A percentile compares a stretch with the other conserved stretches of the same genome.
phyloP scores from a whole-genome alignment of 2,329 filamentous ascomycete genomes.

The Dactylellina sp. region DNA sequence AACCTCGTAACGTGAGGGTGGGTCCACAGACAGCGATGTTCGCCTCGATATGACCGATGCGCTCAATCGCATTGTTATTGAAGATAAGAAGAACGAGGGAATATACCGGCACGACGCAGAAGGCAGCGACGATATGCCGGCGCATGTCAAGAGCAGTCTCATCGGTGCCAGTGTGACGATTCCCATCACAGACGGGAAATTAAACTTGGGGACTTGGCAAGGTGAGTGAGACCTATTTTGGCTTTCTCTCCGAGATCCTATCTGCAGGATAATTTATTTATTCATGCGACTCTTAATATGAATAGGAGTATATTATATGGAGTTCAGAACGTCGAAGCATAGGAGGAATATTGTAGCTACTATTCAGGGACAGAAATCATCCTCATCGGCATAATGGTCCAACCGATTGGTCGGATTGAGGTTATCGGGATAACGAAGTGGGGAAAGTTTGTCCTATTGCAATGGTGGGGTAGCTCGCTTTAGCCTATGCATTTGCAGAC shows the following conservation, averaged over 20 bases:
- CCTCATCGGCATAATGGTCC: slow-evolving; percentile 1
- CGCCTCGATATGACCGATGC: slow-evolving; percentile 92
- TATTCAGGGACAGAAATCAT: slow-evolving; percentile 82
- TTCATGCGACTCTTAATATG: not conserved
- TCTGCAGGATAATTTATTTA: not conserved
- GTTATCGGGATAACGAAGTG: slow-evolving; percentile 27
- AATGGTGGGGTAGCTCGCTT: slow-evolving; percentile 24
- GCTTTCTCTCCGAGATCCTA: not conserved
- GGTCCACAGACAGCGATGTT: slow-evolving; percentile 72
- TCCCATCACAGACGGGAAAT: slow-evolving; percentile 85
- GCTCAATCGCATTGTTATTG: slow-evolving; percentile 87
- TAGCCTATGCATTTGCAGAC: slow-evolving; percentile 7
- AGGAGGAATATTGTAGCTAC: slow-evolving; percentile 87
- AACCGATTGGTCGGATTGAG: not conserved
- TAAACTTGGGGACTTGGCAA: slow-evolving; percentile 81
- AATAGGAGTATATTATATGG: slow-evolving; percentile 86
- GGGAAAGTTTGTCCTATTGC: slow-evolving; percentile 14
- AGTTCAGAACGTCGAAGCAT: slow-evolving; percentile 83
- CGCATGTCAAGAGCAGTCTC: slow-evolving; percentile 91
- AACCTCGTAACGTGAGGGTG: not conserved
- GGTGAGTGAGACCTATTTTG: slow-evolving; percentile 61
- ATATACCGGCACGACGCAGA: slow-evolving; percentile 90
- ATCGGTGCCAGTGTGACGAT: slow-evolving; percentile 90
- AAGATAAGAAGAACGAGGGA: slow-evolving; percentile 77
- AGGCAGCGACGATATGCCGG: slow-evolving; percentile 94